Percentiles rank a stretch among this genome's conserved stretches.
Evolutionary conservation across 768 basidiomycete species (phyloP).

Genomic region (Dacryopinax primogenitus): DNA sequence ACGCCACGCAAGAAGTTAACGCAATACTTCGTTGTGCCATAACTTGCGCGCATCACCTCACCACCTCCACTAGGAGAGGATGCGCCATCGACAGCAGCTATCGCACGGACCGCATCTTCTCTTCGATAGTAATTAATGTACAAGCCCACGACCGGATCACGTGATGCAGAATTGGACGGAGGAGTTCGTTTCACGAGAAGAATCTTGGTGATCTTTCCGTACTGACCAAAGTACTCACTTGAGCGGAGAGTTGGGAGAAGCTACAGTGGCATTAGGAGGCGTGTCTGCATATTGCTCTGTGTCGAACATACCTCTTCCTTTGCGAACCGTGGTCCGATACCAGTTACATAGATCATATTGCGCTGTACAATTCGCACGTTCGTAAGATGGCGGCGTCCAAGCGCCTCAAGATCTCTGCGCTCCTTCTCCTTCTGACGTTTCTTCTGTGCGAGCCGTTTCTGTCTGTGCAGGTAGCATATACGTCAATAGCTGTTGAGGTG

Average conservation of each 20-base stretch:
- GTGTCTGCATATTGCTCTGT: slow-evolving; percentile 12
- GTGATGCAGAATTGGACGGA: slow-evolving; percentile 39
- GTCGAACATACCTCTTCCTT: slow-evolving; percentile 74
- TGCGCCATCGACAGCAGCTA: slow-evolving; percentile 83
- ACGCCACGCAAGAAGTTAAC: slow-evolving; percentile 83
- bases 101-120: slow-evolving; percentile 89
- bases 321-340: slow-evolving; percentile 83
- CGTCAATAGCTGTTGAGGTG: slow-evolving; percentile 11
- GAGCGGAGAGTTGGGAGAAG: slow-evolving; percentile 85
- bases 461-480: slow-evolving; percentile 36
- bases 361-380: slow-evolving; percentile 96
- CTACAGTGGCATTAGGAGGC: slow-evolving; percentile 29
- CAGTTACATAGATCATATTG: slow-evolving; percentile 90
- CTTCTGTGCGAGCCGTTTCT: slow-evolving; percentile 86
- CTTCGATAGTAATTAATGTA: slow-evolving; percentile 92
- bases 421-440: slow-evolving; percentile 92
- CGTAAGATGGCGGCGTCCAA: slow-evolving; percentile 72
- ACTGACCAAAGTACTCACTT: slow-evolving; percentile 95
- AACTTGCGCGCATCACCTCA: slow-evolving; percentile 82
- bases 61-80: slow-evolving; percentile 79
- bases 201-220: slow-evolving; percentile 95
- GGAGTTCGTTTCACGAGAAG: slow-evolving; percentile 79
- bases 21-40: slow-evolving; percentile 96
- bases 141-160: slow-evolving; percentile 70
- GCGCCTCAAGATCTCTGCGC: slow-evolving; percentile 81